These are phyloP conservation scores for Aristolochia contorta DNA, from an alignment of 164 flowering plant genomes.

Conservation along the genomic window DNA sequence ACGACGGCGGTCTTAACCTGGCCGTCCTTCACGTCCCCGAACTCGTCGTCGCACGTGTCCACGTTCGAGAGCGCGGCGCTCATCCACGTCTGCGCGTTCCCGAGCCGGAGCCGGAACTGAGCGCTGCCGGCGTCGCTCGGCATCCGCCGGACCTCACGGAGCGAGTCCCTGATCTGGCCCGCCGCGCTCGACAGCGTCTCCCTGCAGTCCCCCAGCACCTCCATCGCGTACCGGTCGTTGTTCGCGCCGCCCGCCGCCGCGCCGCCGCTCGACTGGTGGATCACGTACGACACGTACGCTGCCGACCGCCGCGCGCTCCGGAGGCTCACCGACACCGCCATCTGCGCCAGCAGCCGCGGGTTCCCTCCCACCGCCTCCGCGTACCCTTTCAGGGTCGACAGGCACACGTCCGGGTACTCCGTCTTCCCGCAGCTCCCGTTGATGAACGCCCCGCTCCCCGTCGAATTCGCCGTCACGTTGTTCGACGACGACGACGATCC, in stretches of 20 bases:
- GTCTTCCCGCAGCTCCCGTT: slow-evolving; percentile 1
- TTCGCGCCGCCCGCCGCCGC: too few species aligned
- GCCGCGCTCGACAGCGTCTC: slow-evolving; percentile 50
- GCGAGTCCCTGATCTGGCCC: slow-evolving; percentile 61
- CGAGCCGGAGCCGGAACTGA: slow-evolving; percentile 45
- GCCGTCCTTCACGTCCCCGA: slow-evolving; percentile 37
- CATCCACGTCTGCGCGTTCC: slow-evolving; percentile 96
- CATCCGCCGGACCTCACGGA: slow-evolving; percentile 40
- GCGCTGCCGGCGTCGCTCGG: slow-evolving; percentile 13
- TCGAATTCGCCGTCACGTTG: too few species aligned
- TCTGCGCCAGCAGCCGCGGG: not conserved
- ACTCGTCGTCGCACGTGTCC: slow-evolving; percentile 84
- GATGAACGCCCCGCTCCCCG: slow-evolving; percentile 1
- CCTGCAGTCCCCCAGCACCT: slow-evolving; percentile 65
- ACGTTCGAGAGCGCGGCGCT: slow-evolving; percentile 81
- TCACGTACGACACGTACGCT: not conserved
- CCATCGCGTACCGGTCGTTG: not conserved
- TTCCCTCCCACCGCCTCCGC: not conserved
- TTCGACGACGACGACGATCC: too few species aligned
- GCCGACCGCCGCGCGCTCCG: not conserved
- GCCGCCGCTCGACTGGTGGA: too few species aligned
- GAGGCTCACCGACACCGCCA: slow-evolving; percentile 7
- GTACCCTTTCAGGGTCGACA: not conserved
- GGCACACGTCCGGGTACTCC: slow-evolving; percentile 5
- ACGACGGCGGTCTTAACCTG: slow-evolving; percentile 39